Conservation (phyloP, 2,329 filamentous ascomycete species). For the Sarocladium strictum region DNA sequence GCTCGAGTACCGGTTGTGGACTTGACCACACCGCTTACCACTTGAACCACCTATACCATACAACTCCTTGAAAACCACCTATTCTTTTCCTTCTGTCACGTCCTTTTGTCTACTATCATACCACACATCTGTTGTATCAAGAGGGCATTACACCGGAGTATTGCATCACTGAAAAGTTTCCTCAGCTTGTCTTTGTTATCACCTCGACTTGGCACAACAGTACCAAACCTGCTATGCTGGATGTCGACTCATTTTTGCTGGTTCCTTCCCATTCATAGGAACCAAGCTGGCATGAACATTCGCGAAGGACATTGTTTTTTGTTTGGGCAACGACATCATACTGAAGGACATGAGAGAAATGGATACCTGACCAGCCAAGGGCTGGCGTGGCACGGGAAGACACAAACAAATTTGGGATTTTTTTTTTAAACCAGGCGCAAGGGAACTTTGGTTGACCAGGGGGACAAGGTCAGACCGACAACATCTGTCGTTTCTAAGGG, state of each 20-base stretch:
- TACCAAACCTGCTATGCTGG: not conserved
- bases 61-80: not conserved
- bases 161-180: constrained; percentile 8
- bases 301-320: not conserved
- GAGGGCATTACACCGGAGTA: constrained; percentile 8
- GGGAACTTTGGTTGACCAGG: not conserved
- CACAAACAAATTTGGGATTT: constrained; percentile 2
- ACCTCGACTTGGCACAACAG: not conserved
- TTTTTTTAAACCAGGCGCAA: not conserved
- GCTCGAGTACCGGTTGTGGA: not conserved
- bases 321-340: not conserved
- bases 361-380: constrained; percentile 5
- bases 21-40: not conserved
- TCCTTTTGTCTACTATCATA: constrained; percentile 4
- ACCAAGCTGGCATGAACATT: not conserved
- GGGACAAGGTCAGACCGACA: not conserved
- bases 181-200: not conserved
- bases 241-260: not conserved
- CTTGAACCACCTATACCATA: no score
- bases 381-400: not conserved
- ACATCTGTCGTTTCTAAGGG: not conserved
- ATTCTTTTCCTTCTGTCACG: not conserved
- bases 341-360: constrained; percentile 8
- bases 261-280: not conserved
- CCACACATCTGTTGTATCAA: constrained; percentile 4